Evolutionary conservation across 345 rosid genomes (phyloP).

Genomic region (Hibiscus tridactylites): DNA sequence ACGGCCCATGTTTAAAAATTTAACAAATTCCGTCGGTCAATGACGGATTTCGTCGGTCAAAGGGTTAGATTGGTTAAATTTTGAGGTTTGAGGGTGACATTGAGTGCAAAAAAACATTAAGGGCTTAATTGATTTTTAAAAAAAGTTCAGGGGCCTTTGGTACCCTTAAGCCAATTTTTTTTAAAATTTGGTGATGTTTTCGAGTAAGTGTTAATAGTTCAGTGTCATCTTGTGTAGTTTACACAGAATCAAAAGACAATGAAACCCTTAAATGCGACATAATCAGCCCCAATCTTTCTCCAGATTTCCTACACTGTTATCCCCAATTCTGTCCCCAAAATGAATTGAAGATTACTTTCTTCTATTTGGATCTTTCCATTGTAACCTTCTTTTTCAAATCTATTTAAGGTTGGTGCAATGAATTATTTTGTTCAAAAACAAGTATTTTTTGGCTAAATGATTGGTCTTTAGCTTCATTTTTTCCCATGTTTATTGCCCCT

Average conservation of each 20-base stretch:
- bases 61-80: too few species aligned
- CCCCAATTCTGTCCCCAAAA: not conserved
- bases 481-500: not conserved
- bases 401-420: not conserved
- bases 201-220: too few species aligned
- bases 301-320: constrained; percentile 12
- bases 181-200: too few species aligned
- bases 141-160: too few species aligned
- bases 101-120: too few species aligned
- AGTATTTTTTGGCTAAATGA: not conserved
- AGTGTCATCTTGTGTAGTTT: too few species aligned
- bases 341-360: not conserved
- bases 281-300: constrained; percentile 26
- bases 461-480: not conserved
- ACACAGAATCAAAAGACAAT: not conserved
- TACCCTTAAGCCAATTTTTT: too few species aligned
- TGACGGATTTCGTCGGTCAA: too few species aligned
- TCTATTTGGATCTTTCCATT: not conserved
- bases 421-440: not conserved
- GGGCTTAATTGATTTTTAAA: too few species aligned
- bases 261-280: constrained; percentile 11
- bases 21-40: too few species aligned
- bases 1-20: too few species aligned
- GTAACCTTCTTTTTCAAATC: not conserved
- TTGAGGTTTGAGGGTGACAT: too few species aligned